A percentile compares a stretch with the other conserved stretches of the same genome.
These are phyloP conservation scores for carrot (Daucus carota) DNA, from an alignment of 129 eudicot species.

Conservation along the genomic window DH1_v3.0 NC_030381.2:37430501-37431000, in stretches of 20 bases:
- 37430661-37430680: constrained; percentile 17
- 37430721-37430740: constrained; percentile 30
- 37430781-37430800: constrained; percentile 11
- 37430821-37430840: background rate
- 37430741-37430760: constrained; percentile 20
- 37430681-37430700: constrained; percentile 19
- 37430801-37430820: background rate
- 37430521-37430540: constrained; percentile 14
- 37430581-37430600: background rate
- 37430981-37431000: too few relatives aligned
- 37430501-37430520: constrained; percentile 4
- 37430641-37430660: constrained; percentile 28
- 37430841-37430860: too few relatives aligned
- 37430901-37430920: too few relatives aligned
- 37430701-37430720: constrained; percentile 38
- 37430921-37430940: too few relatives aligned
- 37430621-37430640: constrained; percentile 34
- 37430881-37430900: too few relatives aligned
- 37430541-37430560: constrained; percentile 36
- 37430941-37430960: too few relatives aligned
- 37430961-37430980: too few relatives aligned
- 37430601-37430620: constrained; percentile 36
- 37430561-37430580: background rate
- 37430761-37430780: constrained; percentile 26
- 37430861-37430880: too few relatives aligned